phyloP scores from a whole-genome alignment of 768 basidiomycete species.

The Paxillus rubicundulus region DNA sequence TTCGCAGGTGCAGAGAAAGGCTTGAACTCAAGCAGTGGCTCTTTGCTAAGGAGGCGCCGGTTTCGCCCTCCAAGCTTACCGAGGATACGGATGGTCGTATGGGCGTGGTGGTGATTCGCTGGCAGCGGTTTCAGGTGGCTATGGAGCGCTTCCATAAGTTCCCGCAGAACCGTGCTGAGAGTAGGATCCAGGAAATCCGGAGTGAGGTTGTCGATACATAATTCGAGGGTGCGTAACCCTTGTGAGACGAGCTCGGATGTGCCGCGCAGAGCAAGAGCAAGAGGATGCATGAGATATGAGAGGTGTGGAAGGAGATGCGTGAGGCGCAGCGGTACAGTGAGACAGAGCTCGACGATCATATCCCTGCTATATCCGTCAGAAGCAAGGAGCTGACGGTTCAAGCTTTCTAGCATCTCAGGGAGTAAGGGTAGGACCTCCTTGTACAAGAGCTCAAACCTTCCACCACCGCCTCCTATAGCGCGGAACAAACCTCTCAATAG shows the following conservation, averaged over 20 bases:
- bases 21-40: slow-evolving; percentile 71
- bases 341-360: slow-evolving; percentile 94
- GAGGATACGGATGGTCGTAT: slow-evolving; percentile 92
- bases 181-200: slow-evolving; percentile 98
- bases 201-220: slow-evolving; percentile 99
- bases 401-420: slow-evolving; percentile 94
- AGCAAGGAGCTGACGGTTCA: slow-evolving; percentile 85
- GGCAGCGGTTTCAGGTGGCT: slow-evolving; percentile 88
- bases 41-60: slow-evolving; percentile 77
- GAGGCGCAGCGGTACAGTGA: slow-evolving; percentile 93
- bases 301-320: slow-evolving; percentile 96
- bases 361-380: slow-evolving; percentile 83
- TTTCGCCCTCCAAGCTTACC: slow-evolving; percentile 97
- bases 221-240: slow-evolving; percentile 91
- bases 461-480: slow-evolving; percentile 87
- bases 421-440: slow-evolving; percentile 94
- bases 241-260: slow-evolving; percentile 89
- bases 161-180: slow-evolving; percentile 85
- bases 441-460: slow-evolving; percentile 90
- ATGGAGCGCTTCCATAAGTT: slow-evolving; percentile 93
- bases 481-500: slow-evolving; percentile 90
- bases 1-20: slow-evolving; percentile 69
- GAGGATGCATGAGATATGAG: slow-evolving; percentile 92
- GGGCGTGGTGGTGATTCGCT: slow-evolving; percentile 83
- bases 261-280: slow-evolving; percentile 87